Evolutionary conservation across 2,329 filamentous ascomycete species (phyloP), one percentile per base, ranked within the genome.

Genomic region (Nemania diffusa): DNA sequence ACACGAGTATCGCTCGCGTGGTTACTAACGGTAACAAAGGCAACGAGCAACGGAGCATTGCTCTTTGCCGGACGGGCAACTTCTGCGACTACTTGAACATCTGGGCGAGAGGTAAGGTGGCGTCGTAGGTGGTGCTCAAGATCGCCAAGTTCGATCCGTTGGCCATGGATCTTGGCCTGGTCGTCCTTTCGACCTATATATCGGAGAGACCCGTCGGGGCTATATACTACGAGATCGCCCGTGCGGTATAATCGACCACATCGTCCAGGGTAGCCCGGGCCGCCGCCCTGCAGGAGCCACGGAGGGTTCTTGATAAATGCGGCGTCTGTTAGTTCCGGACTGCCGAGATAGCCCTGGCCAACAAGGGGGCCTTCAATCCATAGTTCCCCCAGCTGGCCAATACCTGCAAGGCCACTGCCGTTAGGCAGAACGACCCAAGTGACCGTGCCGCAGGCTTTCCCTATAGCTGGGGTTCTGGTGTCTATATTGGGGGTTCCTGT

Each of bases 91-190:
- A 57, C 27, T n/a, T 52, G 42, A 24, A 32, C 42, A 22, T 37
- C 9, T 13, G n/a, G n/a, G 26, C 20, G 13, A 44, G 48, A 15
- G 15, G 15, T 37, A 29, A 68, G 50, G 29, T 24, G 26, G 22
- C 17, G 22, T 32, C 52, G 57, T 13, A 73, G 53, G 20, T 50
- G 15, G 22, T 75, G 65, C 68, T 79, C 77, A 6, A 79, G 72
- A 42, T 79, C 78, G 0, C 72, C 76, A 0, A 77, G 69, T 48
- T 79, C 78, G 5, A 79, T 70, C 13, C 78, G 73, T 22, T 79
- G 76, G 6, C 78, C 77, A n/a, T 73, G 73, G 4, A 79, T 71
- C 68, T 79, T 79, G 65, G 79, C 72, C 60, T 79, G 77, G 0
- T 69, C 52, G 4, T 79, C 77, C 8, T 72, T 74, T 0, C 78